Evolutionary conservation across 73 alveolate species (phyloP).

Genomic region (Paramecium caudatum): DNA sequence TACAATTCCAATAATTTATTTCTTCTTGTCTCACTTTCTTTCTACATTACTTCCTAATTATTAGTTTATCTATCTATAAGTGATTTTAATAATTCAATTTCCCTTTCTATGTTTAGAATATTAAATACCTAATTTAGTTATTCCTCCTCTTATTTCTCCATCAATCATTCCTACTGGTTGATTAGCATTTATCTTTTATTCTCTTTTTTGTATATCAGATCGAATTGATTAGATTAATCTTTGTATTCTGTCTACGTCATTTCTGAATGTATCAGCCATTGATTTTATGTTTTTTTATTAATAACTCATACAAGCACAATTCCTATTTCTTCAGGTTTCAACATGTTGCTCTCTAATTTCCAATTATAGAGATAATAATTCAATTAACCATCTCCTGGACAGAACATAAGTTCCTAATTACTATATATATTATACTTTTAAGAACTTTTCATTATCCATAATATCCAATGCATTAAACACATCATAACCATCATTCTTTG

Average conservation of each 20-base stretch:
- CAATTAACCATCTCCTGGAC: conserved; percentile 94
- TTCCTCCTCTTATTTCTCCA: conserved; percentile 3
- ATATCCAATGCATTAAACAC: conserved; percentile 97
- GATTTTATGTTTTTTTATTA: conserved; percentile 20
- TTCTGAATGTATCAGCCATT: conserved; percentile 23
- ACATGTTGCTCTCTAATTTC: conserved; percentile 75
- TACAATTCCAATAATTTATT: conserved; percentile 47
- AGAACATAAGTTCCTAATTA: conserved; percentile 72
- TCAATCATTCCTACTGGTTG: conserved; percentile 25
- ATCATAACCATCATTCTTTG: conserved; percentile 95
- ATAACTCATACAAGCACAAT: conserved; percentile 58
- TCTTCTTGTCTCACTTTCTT: conserved; percentile 49
- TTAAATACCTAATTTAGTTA: background rate
- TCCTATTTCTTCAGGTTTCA: conserved; percentile 52
- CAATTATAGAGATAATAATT: conserved; percentile 98
- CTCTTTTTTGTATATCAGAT: background rate
- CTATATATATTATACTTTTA: conserved; percentile 71
- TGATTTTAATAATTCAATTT: conserved; percentile 9
- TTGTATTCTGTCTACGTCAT: background rate
- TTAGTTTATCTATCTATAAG: background rate
- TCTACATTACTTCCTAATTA: background rate
- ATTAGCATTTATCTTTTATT: conserved; percentile 29
- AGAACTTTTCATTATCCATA: conserved; percentile 92
- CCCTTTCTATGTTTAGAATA: background rate
- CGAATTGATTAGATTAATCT: background rate